Evolutionary conservation across 2,329 filamentous ascomycete species (phyloP), one percentile per base, ranked within the genome.

Genomic region (Graphiopsis chlorocephala): DNA sequence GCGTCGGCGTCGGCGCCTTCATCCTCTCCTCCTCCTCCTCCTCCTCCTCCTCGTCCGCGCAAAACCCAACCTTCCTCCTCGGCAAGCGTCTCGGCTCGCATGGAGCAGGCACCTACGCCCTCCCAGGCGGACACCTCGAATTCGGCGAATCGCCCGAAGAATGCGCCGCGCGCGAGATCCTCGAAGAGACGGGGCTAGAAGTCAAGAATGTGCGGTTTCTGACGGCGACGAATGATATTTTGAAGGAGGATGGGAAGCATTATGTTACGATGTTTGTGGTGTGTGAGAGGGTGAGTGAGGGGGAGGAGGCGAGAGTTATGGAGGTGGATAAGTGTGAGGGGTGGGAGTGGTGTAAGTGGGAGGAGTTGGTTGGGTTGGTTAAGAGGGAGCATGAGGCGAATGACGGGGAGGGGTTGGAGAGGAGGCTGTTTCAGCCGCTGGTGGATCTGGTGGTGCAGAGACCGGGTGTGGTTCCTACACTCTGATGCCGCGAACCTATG

Each of bases 121-220:
- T 92, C 15, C 90, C 91, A 0, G 91, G 91, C 25, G 91, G 91
- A 0, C 90, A 94, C 71, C 83, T 93, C 17, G 91, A 94, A 66
- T 84, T 85, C 64, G 84, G 85, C 67, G 91, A 94, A 73, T 81
- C 80, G 1, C 82, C 86, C 33, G 80, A 86, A 23, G 74, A 77
- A 0, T 92, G 90, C 65, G 89, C 90, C 0, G 82, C 78, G 55
- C 84, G 91, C 4, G 91, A 94, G 76, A 80, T 85, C 0, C 72
- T 85, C 0, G 91, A 94, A 73, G 91, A 94, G 72, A 92, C 90
- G 0, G 88, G 84, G 0, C 80, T 92, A 0, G 70, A 76, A 0
- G 80, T 92, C 1, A 78, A 75, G 1, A 80, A 83, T 7, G 57
- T 85, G 5, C 80, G 79, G 53, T 82, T 89, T 45, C 68, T 88